phyloP scores from a whole-genome alignment of 2,329 filamentous ascomycete species.

The Bipolaris oryzae region DNA sequence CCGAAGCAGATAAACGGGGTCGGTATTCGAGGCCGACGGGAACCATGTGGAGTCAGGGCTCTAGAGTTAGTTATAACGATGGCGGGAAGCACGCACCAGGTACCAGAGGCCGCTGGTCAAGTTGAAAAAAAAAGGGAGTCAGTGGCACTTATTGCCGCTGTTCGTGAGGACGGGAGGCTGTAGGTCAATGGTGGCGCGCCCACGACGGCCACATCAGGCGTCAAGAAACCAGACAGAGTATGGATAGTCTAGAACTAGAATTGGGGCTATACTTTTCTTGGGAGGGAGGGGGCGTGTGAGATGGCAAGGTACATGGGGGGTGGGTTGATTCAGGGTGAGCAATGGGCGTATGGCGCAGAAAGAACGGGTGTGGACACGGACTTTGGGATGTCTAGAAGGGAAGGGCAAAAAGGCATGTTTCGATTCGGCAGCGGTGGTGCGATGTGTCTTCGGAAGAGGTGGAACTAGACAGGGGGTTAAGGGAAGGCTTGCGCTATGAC shows the following conservation, averaged over 20 bases:
- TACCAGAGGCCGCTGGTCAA: conserved; percentile 31
- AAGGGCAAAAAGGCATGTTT: conserved; percentile 38
- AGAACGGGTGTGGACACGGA: conserved; percentile 35
- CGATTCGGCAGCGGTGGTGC: conserved; percentile 38
- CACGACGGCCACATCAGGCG: conserved; percentile 26
- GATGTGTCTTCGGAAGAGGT: conserved; percentile 31
- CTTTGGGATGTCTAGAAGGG: conserved; percentile 26
- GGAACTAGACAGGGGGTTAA: conserved; percentile 30
- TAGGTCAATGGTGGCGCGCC: conserved; percentile 37
- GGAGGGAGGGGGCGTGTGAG: conserved; percentile 4
- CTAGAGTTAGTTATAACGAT: conserved; percentile 33
- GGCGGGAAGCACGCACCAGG: conserved; percentile 44
- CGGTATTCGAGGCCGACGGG: conserved; percentile 26
- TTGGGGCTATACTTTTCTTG: conserved; percentile 25
- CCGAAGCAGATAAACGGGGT: conserved; percentile 19
- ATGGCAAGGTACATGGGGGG: conserved; percentile 27
- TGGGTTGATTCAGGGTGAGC: conserved; percentile 30
- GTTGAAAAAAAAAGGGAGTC: conserved; percentile 30
- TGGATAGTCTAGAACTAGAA: conserved; percentile 35
- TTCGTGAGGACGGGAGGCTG: conserved; percentile 35
- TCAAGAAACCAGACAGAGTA: conserved; percentile 25
- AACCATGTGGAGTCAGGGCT: conserved; percentile 39
- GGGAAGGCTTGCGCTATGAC: conserved; percentile 41
- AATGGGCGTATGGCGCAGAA: conserved; percentile 35
- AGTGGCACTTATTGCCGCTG: conserved; percentile 30